phyloP scores from a whole-genome alignment of 768 basidiomycete genomes.

The Lentinula boryana region DNA sequence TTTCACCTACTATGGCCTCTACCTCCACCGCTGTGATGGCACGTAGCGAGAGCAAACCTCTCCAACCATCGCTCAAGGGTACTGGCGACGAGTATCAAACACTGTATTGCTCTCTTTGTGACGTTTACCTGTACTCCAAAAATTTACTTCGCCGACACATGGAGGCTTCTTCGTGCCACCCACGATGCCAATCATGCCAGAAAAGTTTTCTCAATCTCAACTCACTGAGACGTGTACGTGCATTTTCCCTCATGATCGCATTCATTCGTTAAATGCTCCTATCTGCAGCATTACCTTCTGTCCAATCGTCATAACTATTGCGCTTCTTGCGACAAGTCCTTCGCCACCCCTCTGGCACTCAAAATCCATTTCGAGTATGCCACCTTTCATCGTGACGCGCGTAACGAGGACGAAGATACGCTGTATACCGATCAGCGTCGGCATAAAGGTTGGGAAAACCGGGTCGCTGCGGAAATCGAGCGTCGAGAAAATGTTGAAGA shows the following conservation, averaged over 20 bases:
- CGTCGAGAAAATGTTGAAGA: conserved; percentile 18
- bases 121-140: no score
- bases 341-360: conserved; percentile 21
- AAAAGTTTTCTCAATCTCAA: conserved; percentile 25
- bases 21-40: background rate
- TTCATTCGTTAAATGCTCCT: background rate
- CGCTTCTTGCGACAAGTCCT: conserved; percentile 20
- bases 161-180: no score
- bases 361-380: conserved; percentile 23
- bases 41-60: background rate
- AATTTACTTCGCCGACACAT: no score
- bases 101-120: no score
- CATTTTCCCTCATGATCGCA: background rate
- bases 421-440: conserved; percentile 13
- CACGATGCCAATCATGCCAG: conserved; percentile 22
- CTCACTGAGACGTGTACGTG: conserved; percentile 21
- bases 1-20: background rate
- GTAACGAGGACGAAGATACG: background rate
- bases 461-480: conserved; percentile 14
- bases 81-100: no score
- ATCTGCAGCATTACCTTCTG: conserved; percentile 20
- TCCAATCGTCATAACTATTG: conserved; percentile 26
- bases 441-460: conserved; percentile 26
- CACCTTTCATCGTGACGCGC: conserved; percentile 20
- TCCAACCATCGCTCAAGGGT: no score